Evolutionary conservation across 257 asterid species (phyloP).

Genomic region (Coffea canephora): DNA sequence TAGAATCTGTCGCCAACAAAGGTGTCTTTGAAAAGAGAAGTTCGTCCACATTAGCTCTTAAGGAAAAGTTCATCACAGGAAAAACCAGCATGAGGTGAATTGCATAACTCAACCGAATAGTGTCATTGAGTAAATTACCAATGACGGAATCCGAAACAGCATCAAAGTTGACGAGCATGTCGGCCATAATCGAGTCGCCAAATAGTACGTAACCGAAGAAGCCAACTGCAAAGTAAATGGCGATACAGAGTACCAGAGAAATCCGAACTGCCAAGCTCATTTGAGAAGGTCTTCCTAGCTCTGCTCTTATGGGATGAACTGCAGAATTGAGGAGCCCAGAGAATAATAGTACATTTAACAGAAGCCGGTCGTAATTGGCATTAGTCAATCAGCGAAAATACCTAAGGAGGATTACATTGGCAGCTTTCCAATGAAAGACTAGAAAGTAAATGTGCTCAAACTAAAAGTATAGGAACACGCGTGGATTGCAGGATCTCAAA

Average conservation of each 20-base stretch:
- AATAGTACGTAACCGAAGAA: constrained; percentile 89
- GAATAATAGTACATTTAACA: background rate
- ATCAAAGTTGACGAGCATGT: constrained; percentile 91
- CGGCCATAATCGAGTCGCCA: constrained; percentile 94
- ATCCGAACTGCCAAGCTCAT: constrained; percentile 82
- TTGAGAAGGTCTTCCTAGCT: constrained; percentile 82
- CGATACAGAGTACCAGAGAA: constrained; percentile 61
- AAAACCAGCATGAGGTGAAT: constrained; percentile 96
- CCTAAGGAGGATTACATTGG: background rate
- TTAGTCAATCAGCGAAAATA: background rate
- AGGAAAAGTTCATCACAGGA: constrained; percentile 92
- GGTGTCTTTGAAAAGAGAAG: constrained; percentile 67
- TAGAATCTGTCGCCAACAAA: constrained; percentile 37
- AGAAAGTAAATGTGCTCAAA: background rate
- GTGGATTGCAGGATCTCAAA: background rate
- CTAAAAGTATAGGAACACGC: background rate
- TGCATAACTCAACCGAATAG: constrained; percentile 81
- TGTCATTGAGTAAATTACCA: constrained; percentile 49
- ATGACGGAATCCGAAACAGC: constrained; percentile 49
- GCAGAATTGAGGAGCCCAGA: constrained; percentile 24
- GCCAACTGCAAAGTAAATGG: constrained; percentile 79
- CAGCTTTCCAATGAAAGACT: background rate
- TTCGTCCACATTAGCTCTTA: constrained; percentile 79
- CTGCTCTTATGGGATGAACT: constrained; percentile 99
- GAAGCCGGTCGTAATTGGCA: background rate